Evolutionary conservation across 345 rosid genomes (phyloP), one percentile per base, ranked within the genome.

Genomic region (Gynandropsis gynandra): DNA sequence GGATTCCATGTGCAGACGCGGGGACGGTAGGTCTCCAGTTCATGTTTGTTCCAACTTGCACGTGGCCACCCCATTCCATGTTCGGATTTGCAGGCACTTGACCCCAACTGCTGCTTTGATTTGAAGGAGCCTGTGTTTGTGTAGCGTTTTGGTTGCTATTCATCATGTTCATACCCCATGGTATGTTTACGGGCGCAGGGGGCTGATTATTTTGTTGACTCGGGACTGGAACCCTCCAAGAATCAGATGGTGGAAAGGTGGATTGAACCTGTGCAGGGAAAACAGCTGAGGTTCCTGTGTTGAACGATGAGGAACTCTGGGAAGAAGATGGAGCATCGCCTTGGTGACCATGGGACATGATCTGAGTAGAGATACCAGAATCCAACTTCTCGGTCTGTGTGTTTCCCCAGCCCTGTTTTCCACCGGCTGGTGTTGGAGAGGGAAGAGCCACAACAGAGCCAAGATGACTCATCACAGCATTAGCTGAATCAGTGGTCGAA

Each of bases 1-100:
- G 55, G 56, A 63, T 72, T 62, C 63, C 81, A 34, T 74, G 74
- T 40, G 74, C 69, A 48, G 70, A 65, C 11, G 48, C 66, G 46
- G 79, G 97, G 53, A 62, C 66, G 13, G 79, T 54, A 40, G 77
- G 45, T 37, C 52, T 31, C 89, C 89, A 85, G 47, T 72, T 71
- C 12, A 52, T 42, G 41, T 75, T 75, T 58, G 76, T 42, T 58
- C 69, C 80, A 45, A 78, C 43, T 41, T 87, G 81, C 37, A 62
- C 58, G 36, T 76, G 72, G 54, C 72, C 90, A 16, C 59, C 79
- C 96, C 90, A 81, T 39, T 76, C 86, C 76, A 76, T 47, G 68
- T 60, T 78, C 35, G 67, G 69, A 50, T 84, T 78, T 58, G 71
- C 78, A 8, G 76, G 68, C 60, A 59, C 50, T 57, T 76, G 67